Percentiles rank a stretch among this genome's conserved stretches.
These are phyloP conservation scores for Stachybotrys chartarum DNA, from an alignment of 2,329 filamentous ascomycete species.

Conservation along the genomic window DNA sequence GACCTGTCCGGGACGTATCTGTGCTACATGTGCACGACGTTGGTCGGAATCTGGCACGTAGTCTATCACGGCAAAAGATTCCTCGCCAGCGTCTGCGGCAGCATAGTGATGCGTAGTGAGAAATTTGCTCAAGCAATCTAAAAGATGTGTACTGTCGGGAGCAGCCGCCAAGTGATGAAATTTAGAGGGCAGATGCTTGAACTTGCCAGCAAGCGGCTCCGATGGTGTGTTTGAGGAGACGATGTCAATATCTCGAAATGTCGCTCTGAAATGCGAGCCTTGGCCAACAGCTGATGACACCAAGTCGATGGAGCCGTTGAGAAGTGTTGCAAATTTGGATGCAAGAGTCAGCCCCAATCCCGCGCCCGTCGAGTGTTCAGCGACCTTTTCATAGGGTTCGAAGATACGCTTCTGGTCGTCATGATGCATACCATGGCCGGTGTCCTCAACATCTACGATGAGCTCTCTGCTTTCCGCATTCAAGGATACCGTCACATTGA, in stretches of 20 bases:
- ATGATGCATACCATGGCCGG: slow-evolving; percentile 28
- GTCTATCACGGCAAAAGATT: slow-evolving; percentile 9
- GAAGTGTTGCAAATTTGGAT: slow-evolving; percentile 28
- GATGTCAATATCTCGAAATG: slow-evolving; percentile 7
- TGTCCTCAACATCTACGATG: slow-evolving; percentile 33
- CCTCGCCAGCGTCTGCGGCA: background rate
- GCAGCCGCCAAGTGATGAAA: slow-evolving; percentile 2
- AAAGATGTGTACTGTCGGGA: background rate
- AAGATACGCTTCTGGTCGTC: slow-evolving; percentile 31
- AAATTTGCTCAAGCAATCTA: slow-evolving; percentile 3
- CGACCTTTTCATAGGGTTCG: slow-evolving; percentile 33
- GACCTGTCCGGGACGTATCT: slow-evolving; percentile 3
- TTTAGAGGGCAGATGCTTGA: slow-evolving; percentile 1
- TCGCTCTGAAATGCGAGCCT: slow-evolving; percentile 32
- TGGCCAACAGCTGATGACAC: slow-evolving; percentile 23
- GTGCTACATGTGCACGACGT: background rate
- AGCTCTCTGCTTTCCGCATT: slow-evolving; percentile 19
- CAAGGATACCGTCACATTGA: slow-evolving; percentile 24
- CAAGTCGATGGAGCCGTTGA: slow-evolving; percentile 29
- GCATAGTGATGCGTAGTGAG: slow-evolving; percentile 3
- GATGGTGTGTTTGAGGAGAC: background rate
- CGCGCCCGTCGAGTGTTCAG: slow-evolving; percentile 26
- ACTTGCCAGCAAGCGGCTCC: background rate
- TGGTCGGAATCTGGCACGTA: slow-evolving; percentile 2
- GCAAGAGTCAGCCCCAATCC: slow-evolving; percentile 36